phyloP scores from a whole-genome alignment of 108 stramenopile species.

The Nitzschia sp. region DNA sequence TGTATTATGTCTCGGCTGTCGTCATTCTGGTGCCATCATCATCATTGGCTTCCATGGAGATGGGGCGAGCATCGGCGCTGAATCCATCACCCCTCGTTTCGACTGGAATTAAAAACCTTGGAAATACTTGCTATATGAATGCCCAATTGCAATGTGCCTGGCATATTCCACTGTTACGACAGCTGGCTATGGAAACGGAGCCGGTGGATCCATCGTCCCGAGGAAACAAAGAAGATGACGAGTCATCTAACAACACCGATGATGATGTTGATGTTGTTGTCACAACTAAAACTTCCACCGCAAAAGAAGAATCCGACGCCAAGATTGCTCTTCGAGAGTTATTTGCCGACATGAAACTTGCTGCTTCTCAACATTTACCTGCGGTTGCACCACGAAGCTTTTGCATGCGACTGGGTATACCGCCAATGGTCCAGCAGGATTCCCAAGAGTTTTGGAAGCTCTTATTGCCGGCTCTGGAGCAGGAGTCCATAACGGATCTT shows the following conservation, averaged over 20 bases:
- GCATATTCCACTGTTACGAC: constrained; percentile 60
- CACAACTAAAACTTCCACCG: not conserved
- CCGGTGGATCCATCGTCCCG: not conserved
- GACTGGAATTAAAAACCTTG: constrained; percentile 67
- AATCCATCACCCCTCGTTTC: constrained; percentile 35
- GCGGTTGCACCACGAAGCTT: constrained; percentile 29
- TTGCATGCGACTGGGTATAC: constrained; percentile 67
- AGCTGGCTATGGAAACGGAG: not conserved
- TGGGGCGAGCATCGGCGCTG: not conserved
- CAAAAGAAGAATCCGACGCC: constrained; percentile 22
- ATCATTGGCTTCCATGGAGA: not conserved
- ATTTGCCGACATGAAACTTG: constrained; percentile 40
- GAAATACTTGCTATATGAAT: constrained; percentile 86
- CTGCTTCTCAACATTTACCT: constrained; percentile 5
- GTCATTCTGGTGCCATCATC: not conserved
- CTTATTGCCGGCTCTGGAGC: constrained; percentile 66
- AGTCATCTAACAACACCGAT: not conserved
- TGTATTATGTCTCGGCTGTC: not conserved
- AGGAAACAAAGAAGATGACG: constrained; percentile 12
- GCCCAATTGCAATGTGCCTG: constrained; percentile 83
- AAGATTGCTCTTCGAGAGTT: constrained; percentile 37
- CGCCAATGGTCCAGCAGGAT: constrained; percentile 78
- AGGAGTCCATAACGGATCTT: constrained; percentile 47
- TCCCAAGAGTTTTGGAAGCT: constrained; percentile 92
- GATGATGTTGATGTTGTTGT: not conserved